phyloP scores from a whole-genome alignment of 2,329 filamentous ascomycete species.

The Cylindrodendrum hubeiense region DNA sequence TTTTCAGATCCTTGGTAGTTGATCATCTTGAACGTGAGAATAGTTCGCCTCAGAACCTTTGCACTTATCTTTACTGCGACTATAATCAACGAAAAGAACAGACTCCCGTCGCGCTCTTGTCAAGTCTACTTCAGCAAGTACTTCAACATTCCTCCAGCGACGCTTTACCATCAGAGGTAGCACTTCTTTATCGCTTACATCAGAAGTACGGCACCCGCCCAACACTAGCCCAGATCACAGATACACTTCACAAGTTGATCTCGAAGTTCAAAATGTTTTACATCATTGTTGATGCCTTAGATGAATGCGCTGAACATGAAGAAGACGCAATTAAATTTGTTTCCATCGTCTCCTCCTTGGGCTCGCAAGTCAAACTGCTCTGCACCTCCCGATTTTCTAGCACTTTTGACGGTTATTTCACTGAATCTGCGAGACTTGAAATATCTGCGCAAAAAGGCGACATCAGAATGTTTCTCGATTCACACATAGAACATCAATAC shows the following conservation, averaged over 20 bases:
- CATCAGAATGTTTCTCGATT: conserved; percentile 1
- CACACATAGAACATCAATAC: not conserved
- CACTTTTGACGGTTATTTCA: not conserved
- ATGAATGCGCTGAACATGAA: too few relatives aligned
- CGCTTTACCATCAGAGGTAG: not conserved
- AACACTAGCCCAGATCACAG: not conserved
- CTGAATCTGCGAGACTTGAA: not conserved
- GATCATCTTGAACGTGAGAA: not conserved
- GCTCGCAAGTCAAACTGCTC: not conserved
- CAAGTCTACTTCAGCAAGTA: not conserved
- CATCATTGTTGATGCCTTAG: too few relatives aligned
- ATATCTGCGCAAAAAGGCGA: not conserved
- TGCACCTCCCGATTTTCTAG: conserved; percentile 1
- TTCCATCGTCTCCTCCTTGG: not conserved
- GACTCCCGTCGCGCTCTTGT: not conserved
- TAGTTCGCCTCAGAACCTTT: not conserved
- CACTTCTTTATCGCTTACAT: not conserved
- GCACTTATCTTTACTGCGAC: not conserved
- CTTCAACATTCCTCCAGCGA: not conserved
- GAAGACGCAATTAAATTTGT: too few relatives aligned
- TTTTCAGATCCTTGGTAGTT: not conserved
- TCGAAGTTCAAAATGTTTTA: not conserved
- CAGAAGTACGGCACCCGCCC: not conserved
- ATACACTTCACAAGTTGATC: not conserved
- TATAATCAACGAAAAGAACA: not conserved